These are phyloP conservation scores for Saccharomycopsis capsularis DNA, from an alignment of 805 yeast species.

Conservation along the genomic window DNA sequence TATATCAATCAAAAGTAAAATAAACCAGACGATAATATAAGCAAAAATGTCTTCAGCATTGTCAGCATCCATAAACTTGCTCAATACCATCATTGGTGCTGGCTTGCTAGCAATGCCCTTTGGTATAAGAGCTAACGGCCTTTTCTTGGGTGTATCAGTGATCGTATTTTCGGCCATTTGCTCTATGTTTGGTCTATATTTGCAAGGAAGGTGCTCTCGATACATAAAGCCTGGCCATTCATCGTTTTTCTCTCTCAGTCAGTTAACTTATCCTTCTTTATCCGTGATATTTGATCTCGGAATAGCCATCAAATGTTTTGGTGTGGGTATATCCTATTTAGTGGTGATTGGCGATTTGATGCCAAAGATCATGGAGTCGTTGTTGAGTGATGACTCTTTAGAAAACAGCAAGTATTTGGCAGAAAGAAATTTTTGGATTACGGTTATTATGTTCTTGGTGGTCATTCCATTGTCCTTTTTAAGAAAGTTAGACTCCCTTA, in stretches of 20 bases:
- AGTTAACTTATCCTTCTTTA: slow-evolving; percentile 52
- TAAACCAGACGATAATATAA: background rate
- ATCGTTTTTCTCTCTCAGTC: slow-evolving; percentile 58
- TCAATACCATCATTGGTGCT: slow-evolving; percentile 53
- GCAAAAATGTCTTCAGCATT: slow-evolving; percentile 29
- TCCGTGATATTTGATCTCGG: slow-evolving; percentile 60
- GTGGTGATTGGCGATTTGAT: slow-evolving; percentile 65
- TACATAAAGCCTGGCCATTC: slow-evolving; percentile 50
- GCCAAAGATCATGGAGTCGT: slow-evolving; percentile 47
- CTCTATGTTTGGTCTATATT: slow-evolving; percentile 53
- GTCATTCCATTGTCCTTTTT: slow-evolving; percentile 57
- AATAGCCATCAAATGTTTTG: slow-evolving; percentile 64
- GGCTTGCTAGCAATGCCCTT: slow-evolving; percentile 69
- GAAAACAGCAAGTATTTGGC: slow-evolving; percentile 26
- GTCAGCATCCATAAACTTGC: slow-evolving; percentile 45
- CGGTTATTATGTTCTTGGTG: slow-evolving; percentile 42
- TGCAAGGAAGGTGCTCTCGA: slow-evolving; percentile 52
- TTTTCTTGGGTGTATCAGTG: slow-evolving; percentile 36
- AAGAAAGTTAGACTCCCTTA: slow-evolving; percentile 71
- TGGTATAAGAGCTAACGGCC: slow-evolving; percentile 49
- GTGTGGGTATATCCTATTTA: slow-evolving; percentile 60
- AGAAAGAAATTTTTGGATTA: slow-evolving; percentile 54
- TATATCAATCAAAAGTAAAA: background rate
- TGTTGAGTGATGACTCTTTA: slow-evolving; percentile 23
- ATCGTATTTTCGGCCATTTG: slow-evolving; percentile 38